Evolutionary conservation across 1,284 basidiomycete species (phyloP).

Genomic region (Inonotus hispidus): DNA sequence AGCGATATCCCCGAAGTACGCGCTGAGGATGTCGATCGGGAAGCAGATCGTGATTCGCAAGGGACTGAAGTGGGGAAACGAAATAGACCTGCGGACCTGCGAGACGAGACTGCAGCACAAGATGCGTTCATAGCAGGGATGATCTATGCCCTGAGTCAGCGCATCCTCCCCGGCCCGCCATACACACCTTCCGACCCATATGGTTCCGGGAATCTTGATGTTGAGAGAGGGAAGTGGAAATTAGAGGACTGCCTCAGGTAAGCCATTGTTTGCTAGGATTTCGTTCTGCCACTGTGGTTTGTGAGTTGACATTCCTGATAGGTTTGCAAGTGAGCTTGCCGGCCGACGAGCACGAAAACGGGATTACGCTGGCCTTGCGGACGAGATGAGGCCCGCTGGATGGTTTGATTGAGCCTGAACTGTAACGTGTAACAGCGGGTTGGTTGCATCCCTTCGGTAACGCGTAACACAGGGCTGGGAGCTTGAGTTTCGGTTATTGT

Average conservation of each 20-base stretch:
- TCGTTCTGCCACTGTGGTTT: neutral
- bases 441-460: neutral
- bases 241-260: slow-evolving; percentile 73
- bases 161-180: slow-evolving; percentile 59
- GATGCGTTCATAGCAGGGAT: slow-evolving; percentile 78
- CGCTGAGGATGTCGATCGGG: slow-evolving; percentile 18
- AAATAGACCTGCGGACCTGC: slow-evolving; percentile 26
- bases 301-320: slow-evolving; percentile 24
- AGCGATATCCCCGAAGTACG: slow-evolving; percentile 19
- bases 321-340: slow-evolving; percentile 73
- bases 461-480: too few relatives aligned
- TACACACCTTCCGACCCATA: slow-evolving; percentile 54
- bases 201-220: slow-evolving; percentile 32
- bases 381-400: slow-evolving; percentile 65
- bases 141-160: slow-evolving; percentile 67
- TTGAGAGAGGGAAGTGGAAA: slow-evolving; percentile 53
- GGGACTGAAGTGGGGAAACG: slow-evolving; percentile 40
- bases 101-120: slow-evolving; percentile 70
- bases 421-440: neutral
- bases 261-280: neutral
- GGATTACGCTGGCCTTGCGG: slow-evolving; percentile 59
- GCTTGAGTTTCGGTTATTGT: too few relatives aligned
- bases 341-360: slow-evolving; percentile 58
- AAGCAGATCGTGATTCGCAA: slow-evolving; percentile 39
- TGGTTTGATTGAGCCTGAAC: slow-evolving; percentile 50